Evolutionary conservation across 1,284 basidiomycete genomes (phyloP), one percentile per base, ranked within the genome.

Genomic region (Ceratobasidium sp.): DNA sequence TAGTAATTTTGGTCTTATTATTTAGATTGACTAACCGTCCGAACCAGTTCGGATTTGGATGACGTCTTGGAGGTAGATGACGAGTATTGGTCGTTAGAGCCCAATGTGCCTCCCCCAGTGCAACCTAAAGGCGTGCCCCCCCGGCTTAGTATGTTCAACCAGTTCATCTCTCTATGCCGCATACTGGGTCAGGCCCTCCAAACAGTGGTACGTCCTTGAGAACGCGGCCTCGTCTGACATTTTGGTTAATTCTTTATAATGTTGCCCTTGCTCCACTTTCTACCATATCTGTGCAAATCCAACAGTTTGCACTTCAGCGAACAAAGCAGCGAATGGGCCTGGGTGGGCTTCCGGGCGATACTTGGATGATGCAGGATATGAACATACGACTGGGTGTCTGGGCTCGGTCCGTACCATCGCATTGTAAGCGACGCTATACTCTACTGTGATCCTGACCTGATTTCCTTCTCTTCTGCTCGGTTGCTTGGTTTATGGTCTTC

Each of bases 61-160:
- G 11, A 36, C 33, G 31, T 36, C 7, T 19, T 60, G 33, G 57
- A 60, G n/a, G 24, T 60, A 9, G 57, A 60, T 36, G 57, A 60
- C 33, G 57, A 60, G 19, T 60, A 36, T n/a, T 60, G 57, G 57
- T 60, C 57, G 3, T 41, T 60, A 9, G 57, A 60, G 41, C 57
- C 57, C 8, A 44, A 44, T n/a, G 57, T 33, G 27, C 57, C 57
- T 5, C 29, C 31, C 15, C 57, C 57, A 19, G 33, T 36, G 17
- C 57, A 60, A 27, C 57, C 57, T 3, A 14, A 29, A 4, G 57
- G 57, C 8, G 57, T 60, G n/a, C 33, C 33, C 7, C 41, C 57
- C 3, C 33, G 33, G n/a, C 33, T 60, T 3, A 60, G 4, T 19
- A n/a, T 36, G 31, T 60, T 60, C 24, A 60, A 60, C 31, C 27